A percentile compares a stretch with the other conserved stretches of the same genome.
Evolutionary conservation across 371 early-diverging fungal species (phyloP).

Genomic region (Mucor ambiguus): DNA sequence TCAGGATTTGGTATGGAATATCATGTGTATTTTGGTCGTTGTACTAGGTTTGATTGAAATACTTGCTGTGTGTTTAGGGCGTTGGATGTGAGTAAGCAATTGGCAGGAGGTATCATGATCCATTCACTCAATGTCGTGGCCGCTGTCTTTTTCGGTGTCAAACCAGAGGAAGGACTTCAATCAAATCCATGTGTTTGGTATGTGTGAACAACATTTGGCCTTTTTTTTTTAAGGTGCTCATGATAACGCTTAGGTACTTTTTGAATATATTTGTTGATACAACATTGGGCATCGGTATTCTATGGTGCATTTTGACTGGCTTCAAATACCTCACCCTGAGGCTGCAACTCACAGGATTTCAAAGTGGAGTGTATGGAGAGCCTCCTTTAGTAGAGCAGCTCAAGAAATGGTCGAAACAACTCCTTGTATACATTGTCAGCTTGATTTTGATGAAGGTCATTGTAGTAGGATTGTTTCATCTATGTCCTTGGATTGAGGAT

Average conservation of each 20-base stretch:
- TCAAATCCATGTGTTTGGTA: slow-evolving; percentile 75
- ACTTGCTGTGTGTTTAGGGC: slow-evolving; percentile 39
- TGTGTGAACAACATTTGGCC: too few species aligned
- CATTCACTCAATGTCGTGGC: slow-evolving; percentile 67
- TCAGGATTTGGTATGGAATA: slow-evolving; percentile 56
- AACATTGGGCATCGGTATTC: slow-evolving; percentile 67
- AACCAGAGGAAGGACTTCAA: slow-evolving; percentile 46
- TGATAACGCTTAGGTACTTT: slow-evolving; percentile 57
- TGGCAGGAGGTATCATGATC: slow-evolving; percentile 64
- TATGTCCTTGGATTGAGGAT: slow-evolving; percentile 59
- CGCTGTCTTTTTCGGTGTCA: slow-evolving; percentile 56
- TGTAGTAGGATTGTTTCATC: slow-evolving; percentile 48
- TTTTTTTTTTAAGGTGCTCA: too few species aligned
- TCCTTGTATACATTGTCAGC: slow-evolving; percentile 55
- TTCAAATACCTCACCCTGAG: slow-evolving; percentile 40
- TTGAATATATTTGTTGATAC: slow-evolving; percentile 74
- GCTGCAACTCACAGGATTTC: slow-evolving; percentile 47
- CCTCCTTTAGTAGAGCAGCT: slow-evolving; percentile 56
- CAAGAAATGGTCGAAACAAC: slow-evolving; percentile 61
- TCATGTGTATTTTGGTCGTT: too few species aligned
- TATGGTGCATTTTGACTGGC: slow-evolving; percentile 57
- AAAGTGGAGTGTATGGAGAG: slow-evolving; percentile 67
- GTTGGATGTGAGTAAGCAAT: slow-evolving; percentile 68
- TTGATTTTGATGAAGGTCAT: slow-evolving; percentile 64
- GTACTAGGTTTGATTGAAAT: too few species aligned